Evolutionary conservation across 2,329 filamentous ascomycete genomes (phyloP).

Genomic region (Botrytis squamosa): DNA sequence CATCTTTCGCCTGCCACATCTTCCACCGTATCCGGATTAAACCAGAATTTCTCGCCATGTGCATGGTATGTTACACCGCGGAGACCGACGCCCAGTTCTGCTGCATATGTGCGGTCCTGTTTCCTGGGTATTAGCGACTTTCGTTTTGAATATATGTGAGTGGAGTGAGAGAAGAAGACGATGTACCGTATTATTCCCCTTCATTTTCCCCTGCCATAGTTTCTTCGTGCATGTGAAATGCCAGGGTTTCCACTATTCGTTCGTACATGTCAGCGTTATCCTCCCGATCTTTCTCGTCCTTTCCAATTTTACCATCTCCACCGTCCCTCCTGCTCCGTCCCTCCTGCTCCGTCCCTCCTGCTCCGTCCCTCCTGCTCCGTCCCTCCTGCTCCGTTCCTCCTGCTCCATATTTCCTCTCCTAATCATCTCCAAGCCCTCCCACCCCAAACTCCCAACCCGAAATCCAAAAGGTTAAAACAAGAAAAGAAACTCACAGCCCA

Average conservation of each 20-base stretch:
- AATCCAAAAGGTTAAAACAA: background rate
- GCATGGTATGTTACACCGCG: slow-evolving; percentile 25
- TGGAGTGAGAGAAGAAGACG: background rate
- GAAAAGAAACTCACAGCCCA: slow-evolving; percentile 6
- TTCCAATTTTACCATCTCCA: background rate
- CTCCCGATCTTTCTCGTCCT: background rate
- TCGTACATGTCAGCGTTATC: fast-evolving
- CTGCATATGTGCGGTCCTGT: slow-evolving; percentile 22
- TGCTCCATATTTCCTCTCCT: background rate
- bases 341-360: no score
- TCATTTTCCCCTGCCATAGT: slow-evolving; percentile 10
- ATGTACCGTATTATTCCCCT: background rate
- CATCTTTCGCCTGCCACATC: slow-evolving; percentile 25
- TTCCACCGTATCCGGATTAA: slow-evolving; percentile 24
- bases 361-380: no score
- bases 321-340: no score
- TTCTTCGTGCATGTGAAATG: slow-evolving; percentile 17
- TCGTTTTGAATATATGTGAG: background rate
- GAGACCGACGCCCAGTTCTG: slow-evolving; percentile 25
- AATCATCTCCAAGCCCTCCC: background rate
- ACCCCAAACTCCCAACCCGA: background rate
- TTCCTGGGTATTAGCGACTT: background rate
- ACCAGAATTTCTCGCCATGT: slow-evolving; percentile 25
- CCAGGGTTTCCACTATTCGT: slow-evolving; percentile 18
- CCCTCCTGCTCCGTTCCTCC: background rate